Evolutionary conservation across 306 rosid species (phyloP).

Genomic region (Rosa chinensis): DNA sequence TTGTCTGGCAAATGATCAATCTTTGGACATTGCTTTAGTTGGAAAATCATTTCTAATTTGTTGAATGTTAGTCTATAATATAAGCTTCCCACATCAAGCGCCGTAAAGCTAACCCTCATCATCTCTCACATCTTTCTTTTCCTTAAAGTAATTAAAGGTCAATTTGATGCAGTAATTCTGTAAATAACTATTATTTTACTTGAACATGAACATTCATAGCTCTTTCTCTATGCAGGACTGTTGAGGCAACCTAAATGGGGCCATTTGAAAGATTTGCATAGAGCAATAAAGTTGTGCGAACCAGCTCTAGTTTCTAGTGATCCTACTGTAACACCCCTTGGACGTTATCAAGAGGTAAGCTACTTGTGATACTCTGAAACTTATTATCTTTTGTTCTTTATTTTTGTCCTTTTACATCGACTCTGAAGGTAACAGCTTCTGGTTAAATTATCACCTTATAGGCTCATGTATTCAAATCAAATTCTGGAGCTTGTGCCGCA

Average conservation of each 20-base stretch:
- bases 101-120: not conserved
- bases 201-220: slow-evolving; percentile 17
- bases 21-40: not conserved
- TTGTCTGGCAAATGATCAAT: not conserved
- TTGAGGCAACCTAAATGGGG: slow-evolving; percentile 95
- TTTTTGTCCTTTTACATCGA: slow-evolving; percentile 2
- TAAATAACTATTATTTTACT: slow-evolving; percentile 2
- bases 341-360: slow-evolving; percentile 74
- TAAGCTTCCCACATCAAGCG: slow-evolving; percentile 1
- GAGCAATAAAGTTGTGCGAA: slow-evolving; percentile 89
- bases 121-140: not conserved
- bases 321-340: slow-evolving; percentile 62
- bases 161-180: not conserved
- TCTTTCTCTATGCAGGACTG: slow-evolving; percentile 54
- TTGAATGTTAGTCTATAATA: not conserved
- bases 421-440: slow-evolving; percentile 8
- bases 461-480: slow-evolving; percentile 90
- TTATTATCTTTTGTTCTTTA: not conserved
- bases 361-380: slow-evolving; percentile 19
- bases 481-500: slow-evolving; percentile 90
- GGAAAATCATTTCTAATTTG: not conserved
- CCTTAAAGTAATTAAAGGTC: not conserved
- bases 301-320: slow-evolving; percentile 87
- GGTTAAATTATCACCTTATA: slow-evolving; percentile 25
- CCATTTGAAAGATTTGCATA: slow-evolving; percentile 88